Evolutionary conservation across 345 rosid genomes (phyloP).

Genomic region (Gossypium turneri): DNA sequence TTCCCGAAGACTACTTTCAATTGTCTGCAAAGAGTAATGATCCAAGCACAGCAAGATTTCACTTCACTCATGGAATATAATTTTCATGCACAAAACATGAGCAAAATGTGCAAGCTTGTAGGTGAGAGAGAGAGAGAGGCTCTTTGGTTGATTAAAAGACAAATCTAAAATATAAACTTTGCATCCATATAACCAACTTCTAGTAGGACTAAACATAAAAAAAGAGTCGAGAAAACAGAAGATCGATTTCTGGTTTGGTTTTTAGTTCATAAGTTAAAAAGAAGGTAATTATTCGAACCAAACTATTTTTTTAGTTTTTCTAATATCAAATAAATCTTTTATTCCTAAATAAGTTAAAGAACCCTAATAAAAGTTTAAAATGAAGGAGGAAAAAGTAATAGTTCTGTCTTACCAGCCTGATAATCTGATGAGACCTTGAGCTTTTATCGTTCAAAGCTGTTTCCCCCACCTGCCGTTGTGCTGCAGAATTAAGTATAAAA

Average conservation of each 20-base stretch:
- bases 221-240: not conserved
- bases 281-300: not conserved
- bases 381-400: not conserved
- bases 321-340: too few species aligned
- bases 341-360: too few species aligned
- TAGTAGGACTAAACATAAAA: not conserved
- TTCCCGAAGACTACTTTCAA: constrained; percentile 78
- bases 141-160: constrained; percentile 2
- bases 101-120: not conserved
- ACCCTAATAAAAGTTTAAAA: not conserved
- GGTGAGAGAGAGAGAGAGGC: constrained; percentile 1
- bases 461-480: constrained; percentile 96
- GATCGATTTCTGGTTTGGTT: not conserved
- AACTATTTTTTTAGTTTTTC: not conserved
- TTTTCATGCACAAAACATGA: not conserved
- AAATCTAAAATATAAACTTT: not conserved
- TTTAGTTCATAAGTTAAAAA: not conserved
- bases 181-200: not conserved
- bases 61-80: constrained; percentile 2
- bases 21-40: constrained; percentile 45
- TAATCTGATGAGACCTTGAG: constrained; percentile 97
- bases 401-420: constrained; percentile 65
- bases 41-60: constrained; percentile 27
- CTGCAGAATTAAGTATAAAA: constrained; percentile 38
- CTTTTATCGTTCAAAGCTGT: constrained; percentile 87